Evolutionary conservation across 2,329 filamentous ascomycete genomes (phyloP).

Genomic region (Cladobotryum protrusum): DNA sequence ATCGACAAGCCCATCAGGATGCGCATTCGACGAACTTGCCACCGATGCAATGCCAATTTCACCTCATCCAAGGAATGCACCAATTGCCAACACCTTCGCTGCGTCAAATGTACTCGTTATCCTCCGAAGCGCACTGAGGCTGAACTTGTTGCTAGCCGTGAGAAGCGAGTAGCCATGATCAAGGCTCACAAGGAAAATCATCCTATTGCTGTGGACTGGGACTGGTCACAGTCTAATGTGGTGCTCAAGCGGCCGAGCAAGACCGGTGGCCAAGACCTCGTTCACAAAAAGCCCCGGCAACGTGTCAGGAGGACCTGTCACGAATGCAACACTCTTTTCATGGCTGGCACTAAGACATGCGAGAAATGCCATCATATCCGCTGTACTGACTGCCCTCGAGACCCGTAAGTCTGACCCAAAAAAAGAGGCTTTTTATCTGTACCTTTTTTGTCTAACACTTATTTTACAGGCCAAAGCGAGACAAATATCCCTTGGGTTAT

Average conservation of each 20-base stretch:
- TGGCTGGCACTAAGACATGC: conserved; percentile 55
- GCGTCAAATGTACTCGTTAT: conserved; percentile 71
- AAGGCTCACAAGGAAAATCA: conserved; percentile 54
- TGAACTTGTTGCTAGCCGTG: conserved; percentile 47
- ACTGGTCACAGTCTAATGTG: conserved; percentile 40
- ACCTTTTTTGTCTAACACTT: neutral
- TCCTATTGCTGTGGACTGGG: conserved; percentile 45
- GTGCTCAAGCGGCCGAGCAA: conserved; percentile 58
- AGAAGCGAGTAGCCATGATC: conserved; percentile 41
- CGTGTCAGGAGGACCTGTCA: conserved; percentile 72
- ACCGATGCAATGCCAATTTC: conserved; percentile 71
- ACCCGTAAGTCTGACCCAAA: conserved; percentile 55
- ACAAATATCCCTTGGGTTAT: conserved; percentile 65
- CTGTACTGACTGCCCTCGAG: conserved; percentile 74
- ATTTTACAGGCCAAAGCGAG: conserved; percentile 51
- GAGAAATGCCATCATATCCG: conserved; percentile 63
- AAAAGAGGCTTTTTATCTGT: neutral
- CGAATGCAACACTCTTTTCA: conserved; percentile 61
- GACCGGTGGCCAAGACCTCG: conserved; percentile 62
- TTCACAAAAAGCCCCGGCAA: conserved; percentile 66
- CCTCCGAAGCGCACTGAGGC: conserved; percentile 59
- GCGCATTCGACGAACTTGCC: conserved; percentile 73
- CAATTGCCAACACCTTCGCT: conserved; percentile 72
- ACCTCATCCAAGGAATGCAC: conserved; percentile 66
- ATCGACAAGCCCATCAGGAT: conserved; percentile 73